phyloP scores from a whole-genome alignment of 2,329 filamentous ascomycete genomes.

The Beauveria sp. region DNA sequence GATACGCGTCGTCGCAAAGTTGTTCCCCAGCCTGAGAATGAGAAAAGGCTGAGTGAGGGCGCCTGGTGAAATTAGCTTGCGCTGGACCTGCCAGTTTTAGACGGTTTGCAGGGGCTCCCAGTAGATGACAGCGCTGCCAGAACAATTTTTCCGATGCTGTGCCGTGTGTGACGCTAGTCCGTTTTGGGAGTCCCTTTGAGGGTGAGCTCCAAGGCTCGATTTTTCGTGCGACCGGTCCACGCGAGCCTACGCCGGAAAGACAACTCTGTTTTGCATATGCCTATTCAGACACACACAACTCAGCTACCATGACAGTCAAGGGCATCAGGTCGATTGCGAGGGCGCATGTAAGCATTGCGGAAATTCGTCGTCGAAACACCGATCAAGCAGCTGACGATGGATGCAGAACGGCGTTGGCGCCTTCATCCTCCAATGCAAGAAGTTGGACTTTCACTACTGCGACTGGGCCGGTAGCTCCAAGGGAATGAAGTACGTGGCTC shows the following conservation, averaged over 20 bases:
- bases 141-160: conserved; percentile 11
- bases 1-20: conserved; percentile 11
- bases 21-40: background rate
- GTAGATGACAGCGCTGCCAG: background rate
- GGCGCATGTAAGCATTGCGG: conserved; percentile 41
- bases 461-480: conserved; percentile 89
- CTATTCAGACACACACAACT: conserved; percentile 14
- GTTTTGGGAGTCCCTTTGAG: conserved; percentile 12
- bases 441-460: conserved; percentile 93
- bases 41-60: background rate
- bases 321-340: conserved; percentile 44
- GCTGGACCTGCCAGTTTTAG: background rate
- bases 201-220: conserved; percentile 12
- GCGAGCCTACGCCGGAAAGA: background rate
- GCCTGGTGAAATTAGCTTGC: conserved; percentile 4
- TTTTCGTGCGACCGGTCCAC: conserved; percentile 13
- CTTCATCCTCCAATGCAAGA: conserved; percentile 96
- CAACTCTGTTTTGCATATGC: conserved; percentile 17
- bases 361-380: background rate
- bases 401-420: conserved; percentile 86
- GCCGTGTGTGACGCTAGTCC: conserved; percentile 8
- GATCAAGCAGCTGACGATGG: conserved; percentile 12
- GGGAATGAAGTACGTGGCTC: conserved; percentile 74
- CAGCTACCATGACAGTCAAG: conserved; percentile 46
- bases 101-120: background rate